Percentiles rank a stretch among this genome's conserved stretches.
Conservation (phyloP, 345 rosid species). For the Acer saccharum region DNA sequence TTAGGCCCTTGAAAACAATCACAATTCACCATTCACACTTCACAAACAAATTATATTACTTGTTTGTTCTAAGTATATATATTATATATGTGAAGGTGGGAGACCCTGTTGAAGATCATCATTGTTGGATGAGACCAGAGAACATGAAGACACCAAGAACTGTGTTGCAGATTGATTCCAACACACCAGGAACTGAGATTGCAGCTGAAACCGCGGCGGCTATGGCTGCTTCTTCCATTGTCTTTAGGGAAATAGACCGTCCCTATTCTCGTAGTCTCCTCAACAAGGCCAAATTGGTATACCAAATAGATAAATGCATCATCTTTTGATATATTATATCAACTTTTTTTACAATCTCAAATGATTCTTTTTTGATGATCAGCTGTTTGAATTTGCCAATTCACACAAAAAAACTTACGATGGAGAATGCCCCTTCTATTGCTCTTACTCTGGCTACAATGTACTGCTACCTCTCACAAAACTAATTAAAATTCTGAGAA, state of each 20-base stretch:
- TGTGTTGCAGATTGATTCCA: constrained; percentile 53
- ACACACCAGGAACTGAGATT: constrained; percentile 71
- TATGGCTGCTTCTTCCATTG: constrained; percentile 77
- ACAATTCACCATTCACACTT: too few species aligned
- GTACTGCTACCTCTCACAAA: constrained; percentile 30
- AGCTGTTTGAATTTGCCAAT: constrained; percentile 77
- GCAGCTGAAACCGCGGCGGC: constrained; percentile 89
- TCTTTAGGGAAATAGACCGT: constrained; percentile 49
- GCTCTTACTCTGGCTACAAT: constrained; percentile 88
- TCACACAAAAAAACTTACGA: constrained; percentile 70
- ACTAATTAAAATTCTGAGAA: too few species aligned
- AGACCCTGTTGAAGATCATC: constrained; percentile 71
- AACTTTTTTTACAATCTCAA: too few species aligned
- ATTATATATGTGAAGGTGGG: constrained; percentile 51
- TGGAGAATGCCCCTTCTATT: constrained; percentile 97
- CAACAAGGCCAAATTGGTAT: constrained; percentile 77
- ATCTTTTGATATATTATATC: background rate
- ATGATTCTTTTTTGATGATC: background rate
- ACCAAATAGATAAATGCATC: background rate
- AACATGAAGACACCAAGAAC: constrained; percentile 75
- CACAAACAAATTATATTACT: too few species aligned
- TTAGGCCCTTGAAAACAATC: constrained; percentile 3
- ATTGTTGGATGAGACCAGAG: constrained; percentile 89
- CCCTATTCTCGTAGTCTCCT: constrained; percentile 68
- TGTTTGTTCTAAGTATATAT: too few species aligned